Base-by-base conservation (phyloP, 495 filamentous ascomycete species). In the Alectoria sarmentosa region DNA sequence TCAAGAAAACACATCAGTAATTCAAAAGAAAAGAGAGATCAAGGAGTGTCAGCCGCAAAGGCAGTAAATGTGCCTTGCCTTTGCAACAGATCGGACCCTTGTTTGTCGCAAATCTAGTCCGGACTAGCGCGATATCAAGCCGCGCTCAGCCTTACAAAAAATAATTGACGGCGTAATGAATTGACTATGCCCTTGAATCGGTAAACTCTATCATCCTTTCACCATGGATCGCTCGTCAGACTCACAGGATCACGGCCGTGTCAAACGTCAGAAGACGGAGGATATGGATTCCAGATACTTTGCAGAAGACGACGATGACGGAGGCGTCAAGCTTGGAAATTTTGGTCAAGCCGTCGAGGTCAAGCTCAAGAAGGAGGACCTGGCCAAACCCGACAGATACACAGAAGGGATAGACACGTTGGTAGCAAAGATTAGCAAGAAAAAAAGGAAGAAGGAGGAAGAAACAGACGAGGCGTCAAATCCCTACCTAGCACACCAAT, bases 231-330 rank as follows among this genome's bases (percentile, higher is more conserved):
- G 54, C 62, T 41, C 73, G 62, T 72, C 76, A 64, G 77, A 79
- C 46, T 69, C 73, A 38, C 72, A 78, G 56, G 76, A 76, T 60
- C 73, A 75, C 57, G 76, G 72, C 37, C 76, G 79, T 48, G 70
- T 73, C 38, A 82, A 82, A 70, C 78, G 80, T 60, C 79, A 76
- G 65, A 82, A 80, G 74, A 80, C 75, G 67, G 58, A 44, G 1
- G 10, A 52, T 3, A 58, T 57, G 39, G 39, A 52, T 5, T 49
- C 58, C 11, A 61, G 46, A 61, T 21, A 32, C 70, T 63, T 76
- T 77, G 63, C 79, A 38, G 62, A 56, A 9, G 46, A 39, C 71
- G 1, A 78, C 75, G 48, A 81, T 73, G 61, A 80, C 69, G 38
- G 79, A 76, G 54, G 79, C 75, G 65, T 83, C 36, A 64, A 64